Conservation (phyloP, 495 filamentous ascomycete genomes). For the Penicillium bovifimosum region DNA sequence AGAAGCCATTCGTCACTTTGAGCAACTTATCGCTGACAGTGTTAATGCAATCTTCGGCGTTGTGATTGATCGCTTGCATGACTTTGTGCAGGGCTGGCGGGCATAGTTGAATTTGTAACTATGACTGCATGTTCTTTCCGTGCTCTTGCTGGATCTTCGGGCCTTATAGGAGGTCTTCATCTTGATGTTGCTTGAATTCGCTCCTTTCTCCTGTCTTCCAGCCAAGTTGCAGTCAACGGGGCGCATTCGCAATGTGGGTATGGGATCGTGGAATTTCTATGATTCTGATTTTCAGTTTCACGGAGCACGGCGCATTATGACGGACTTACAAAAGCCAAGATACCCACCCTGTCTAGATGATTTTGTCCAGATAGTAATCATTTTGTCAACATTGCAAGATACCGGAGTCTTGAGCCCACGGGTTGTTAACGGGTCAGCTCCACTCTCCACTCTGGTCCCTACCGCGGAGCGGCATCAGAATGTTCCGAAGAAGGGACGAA, state of each 20-base stretch:
- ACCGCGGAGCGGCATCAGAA: too few species aligned
- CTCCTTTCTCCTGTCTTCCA: not conserved
- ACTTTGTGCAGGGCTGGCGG: conserved; percentile 85
- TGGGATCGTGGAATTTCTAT: not conserved
- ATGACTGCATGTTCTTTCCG: not conserved
- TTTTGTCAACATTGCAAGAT: too few species aligned
- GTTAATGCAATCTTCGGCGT: conserved; percentile 83
- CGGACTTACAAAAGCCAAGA: not conserved
- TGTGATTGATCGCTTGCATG: conserved; percentile 92
- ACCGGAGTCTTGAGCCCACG: too few species aligned
- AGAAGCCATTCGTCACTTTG: conserved; percentile 83
- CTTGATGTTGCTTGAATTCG: not conserved
- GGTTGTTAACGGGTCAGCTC: too few species aligned
- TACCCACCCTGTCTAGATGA: conserved; percentile 5
- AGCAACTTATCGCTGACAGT: conserved; percentile 81
- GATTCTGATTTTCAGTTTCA: not conserved
- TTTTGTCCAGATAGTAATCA: not conserved
- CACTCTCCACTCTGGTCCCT: too few species aligned
- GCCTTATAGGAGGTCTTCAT: not conserved
- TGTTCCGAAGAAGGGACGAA: too few species aligned
- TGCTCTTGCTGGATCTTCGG: not conserved
- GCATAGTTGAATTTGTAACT: conserved; percentile 39
- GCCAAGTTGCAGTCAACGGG: not conserved
- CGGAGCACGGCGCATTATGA: not conserved
- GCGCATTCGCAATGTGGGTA: not conserved